phyloP scores from a whole-genome alignment of 345 rosid genomes.

The Capsella bursapastoris region DNA sequence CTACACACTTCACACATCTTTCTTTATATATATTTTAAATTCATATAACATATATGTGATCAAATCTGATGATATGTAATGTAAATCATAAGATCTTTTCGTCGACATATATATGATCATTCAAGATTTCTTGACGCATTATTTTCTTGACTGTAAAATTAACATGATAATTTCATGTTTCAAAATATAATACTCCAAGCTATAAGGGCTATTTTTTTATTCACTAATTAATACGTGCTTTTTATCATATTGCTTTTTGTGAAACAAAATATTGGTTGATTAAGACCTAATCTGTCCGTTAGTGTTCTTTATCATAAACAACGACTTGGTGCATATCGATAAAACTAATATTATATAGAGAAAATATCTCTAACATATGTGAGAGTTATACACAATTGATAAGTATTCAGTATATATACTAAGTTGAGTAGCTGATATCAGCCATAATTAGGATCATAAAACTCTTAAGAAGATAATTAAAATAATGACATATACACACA shows the following conservation, averaged over 20 bases:
- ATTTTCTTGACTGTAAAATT: not conserved
- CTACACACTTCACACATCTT: not conserved
- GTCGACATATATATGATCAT: not conserved
- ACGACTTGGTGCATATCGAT: slow-evolving; percentile 28
- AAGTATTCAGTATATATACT: not conserved
- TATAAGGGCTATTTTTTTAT: not conserved
- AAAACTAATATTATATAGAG: not conserved
- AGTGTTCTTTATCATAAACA: slow-evolving; percentile 27
- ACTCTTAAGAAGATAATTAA: not conserved
- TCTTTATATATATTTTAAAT: not conserved
- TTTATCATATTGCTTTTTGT: slow-evolving; percentile 21
- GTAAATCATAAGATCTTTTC: not conserved
- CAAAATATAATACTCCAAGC: slow-evolving; percentile 1
- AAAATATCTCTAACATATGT: not conserved
- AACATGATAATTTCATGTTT: slow-evolving; percentile 16
- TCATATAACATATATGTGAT: not conserved
- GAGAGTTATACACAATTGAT: not conserved
- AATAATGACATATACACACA: not conserved
- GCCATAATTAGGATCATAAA: not conserved
- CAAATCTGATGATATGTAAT: not conserved
- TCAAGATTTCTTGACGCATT: not conserved
- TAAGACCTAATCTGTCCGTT: slow-evolving; percentile 31
- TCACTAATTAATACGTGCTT: slow-evolving; percentile 18
- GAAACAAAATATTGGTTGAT: slow-evolving; percentile 21
- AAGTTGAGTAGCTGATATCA: slow-evolving; percentile 19